Evolutionary conservation across 352 stramenopile species (phyloP).

Genomic region (Globisporangium ultimum): DNA sequence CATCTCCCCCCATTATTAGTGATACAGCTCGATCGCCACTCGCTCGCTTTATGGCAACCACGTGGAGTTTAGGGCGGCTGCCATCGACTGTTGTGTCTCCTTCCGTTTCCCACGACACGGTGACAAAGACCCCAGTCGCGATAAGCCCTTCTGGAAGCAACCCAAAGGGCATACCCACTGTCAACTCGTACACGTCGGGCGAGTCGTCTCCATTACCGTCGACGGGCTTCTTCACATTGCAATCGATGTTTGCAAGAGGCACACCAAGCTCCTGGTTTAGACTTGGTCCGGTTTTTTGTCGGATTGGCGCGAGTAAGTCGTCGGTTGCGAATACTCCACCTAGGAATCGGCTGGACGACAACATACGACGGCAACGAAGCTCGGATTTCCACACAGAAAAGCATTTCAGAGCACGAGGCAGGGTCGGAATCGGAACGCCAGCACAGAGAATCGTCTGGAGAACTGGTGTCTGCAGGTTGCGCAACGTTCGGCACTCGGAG

Average conservation of each 20-base stretch:
- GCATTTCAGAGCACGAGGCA: slow-evolving; percentile 7
- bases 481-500: slow-evolving; percentile 12
- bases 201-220: neutral
- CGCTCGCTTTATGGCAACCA: slow-evolving; percentile 1
- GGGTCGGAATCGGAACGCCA: slow-evolving; percentile 3
- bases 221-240: neutral
- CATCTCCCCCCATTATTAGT: neutral
- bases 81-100: neutral
- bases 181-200: slow-evolving; percentile 11
- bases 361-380: neutral
- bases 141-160: neutral
- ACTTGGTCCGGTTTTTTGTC: neutral
- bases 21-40: neutral
- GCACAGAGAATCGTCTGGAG: slow-evolving; percentile 10
- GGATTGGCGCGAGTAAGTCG: slow-evolving; percentile 11
- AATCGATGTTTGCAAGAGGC: slow-evolving; percentile 2
- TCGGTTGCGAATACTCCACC: slow-evolving; percentile 8
- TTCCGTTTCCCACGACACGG: slow-evolving; percentile 10
- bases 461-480: neutral
- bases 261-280: slow-evolving; percentile 10
- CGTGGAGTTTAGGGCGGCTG: slow-evolving; percentile 8
- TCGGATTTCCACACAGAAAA: slow-evolving; percentile 11
- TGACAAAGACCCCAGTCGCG: slow-evolving; percentile 10
- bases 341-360: neutral
- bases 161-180: slow-evolving; percentile 2